A percentile compares a stretch with the other conserved stretches of the same genome.
phyloP scores from a whole-genome alignment of 106 monocot species.

The Hemerocallis citrina region DNA sequence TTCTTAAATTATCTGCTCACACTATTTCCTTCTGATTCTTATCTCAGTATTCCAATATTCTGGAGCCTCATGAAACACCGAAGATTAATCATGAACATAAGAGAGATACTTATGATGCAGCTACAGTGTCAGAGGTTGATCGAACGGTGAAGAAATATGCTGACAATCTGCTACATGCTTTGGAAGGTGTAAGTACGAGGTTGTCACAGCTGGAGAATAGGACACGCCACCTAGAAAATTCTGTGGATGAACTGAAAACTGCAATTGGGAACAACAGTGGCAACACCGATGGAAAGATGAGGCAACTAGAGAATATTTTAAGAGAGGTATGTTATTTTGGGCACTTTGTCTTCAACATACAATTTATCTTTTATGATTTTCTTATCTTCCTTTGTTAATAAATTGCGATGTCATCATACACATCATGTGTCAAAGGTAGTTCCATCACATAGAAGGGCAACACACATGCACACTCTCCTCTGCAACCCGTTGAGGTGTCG shows the following conservation, averaged over 20 bases:
- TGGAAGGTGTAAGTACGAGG: constrained; percentile 66
- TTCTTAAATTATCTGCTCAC: neutral
- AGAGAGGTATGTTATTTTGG: constrained; percentile 38
- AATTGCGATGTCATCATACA: too few relatives aligned
- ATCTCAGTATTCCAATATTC: constrained; percentile 38
- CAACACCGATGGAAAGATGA: constrained; percentile 54
- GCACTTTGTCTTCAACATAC: neutral
- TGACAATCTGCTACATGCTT: constrained; percentile 44
- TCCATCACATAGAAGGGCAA: too few relatives aligned
- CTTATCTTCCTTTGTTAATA: neutral
- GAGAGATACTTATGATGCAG: constrained; percentile 23
- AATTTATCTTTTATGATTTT: too few relatives aligned
- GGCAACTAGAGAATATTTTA: constrained; percentile 61
- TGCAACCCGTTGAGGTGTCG: too few relatives aligned
- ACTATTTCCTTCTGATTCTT: neutral
- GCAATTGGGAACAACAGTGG: constrained; percentile 35
- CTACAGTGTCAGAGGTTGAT: constrained; percentile 44
- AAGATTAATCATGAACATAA: constrained; percentile 37
- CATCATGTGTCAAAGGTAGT: too few relatives aligned
- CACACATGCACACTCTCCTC: too few relatives aligned
- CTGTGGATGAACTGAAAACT: constrained; percentile 51
- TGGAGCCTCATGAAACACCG: constrained; percentile 44
- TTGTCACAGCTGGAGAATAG: constrained; percentile 56
- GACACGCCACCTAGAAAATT: constrained; percentile 47
- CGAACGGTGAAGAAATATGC: constrained; percentile 53